A percentile compares a stretch with the other conserved stretches of the same genome.
Conservation (phyloP, 768 basidiomycete species). For the Mycena pura region DNA sequence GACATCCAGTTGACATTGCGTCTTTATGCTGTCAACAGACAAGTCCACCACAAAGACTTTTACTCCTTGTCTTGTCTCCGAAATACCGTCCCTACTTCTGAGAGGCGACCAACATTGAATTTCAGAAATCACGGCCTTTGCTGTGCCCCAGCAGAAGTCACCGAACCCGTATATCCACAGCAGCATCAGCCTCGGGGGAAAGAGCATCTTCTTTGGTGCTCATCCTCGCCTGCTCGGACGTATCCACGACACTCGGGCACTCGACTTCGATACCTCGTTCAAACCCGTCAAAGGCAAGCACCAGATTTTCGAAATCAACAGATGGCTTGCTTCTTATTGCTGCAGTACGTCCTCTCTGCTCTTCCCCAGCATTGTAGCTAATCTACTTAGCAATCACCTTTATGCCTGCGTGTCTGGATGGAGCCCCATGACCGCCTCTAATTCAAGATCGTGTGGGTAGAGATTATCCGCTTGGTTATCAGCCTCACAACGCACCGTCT, state of each 20-base stretch:
- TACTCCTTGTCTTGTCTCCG: no score
- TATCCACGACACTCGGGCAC: slow-evolving; percentile 6
- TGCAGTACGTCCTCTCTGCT: no score
- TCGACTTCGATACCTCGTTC: slow-evolving; percentile 15
- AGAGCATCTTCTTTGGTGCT: slow-evolving; percentile 2
- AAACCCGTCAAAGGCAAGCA: slow-evolving; percentile 8
- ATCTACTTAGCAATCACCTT: slow-evolving; percentile 7
- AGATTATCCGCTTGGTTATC: neutral
- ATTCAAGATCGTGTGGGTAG: slow-evolving; percentile 4
- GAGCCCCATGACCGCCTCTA: neutral
- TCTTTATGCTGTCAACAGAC: no score
- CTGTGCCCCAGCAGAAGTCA: no score
- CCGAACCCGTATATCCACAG: no score
- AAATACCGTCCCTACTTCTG: no score
- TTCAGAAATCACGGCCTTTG: neutral
- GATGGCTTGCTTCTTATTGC: no score
- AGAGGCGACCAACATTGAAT: no score
- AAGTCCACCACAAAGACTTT: no score
- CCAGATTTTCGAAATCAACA: slow-evolving; percentile 6
- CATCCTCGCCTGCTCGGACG: neutral
- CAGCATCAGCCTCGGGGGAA: neutral
- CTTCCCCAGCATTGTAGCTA: no score
- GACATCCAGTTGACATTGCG: no score
- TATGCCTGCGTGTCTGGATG: slow-evolving; percentile 6
- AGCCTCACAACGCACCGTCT: neutral